Evolutionary conservation across 2,329 filamentous ascomycete species (phyloP), one percentile per base, ranked within the genome.

Genomic region (Sporothrix brunneoviolacea): DNA sequence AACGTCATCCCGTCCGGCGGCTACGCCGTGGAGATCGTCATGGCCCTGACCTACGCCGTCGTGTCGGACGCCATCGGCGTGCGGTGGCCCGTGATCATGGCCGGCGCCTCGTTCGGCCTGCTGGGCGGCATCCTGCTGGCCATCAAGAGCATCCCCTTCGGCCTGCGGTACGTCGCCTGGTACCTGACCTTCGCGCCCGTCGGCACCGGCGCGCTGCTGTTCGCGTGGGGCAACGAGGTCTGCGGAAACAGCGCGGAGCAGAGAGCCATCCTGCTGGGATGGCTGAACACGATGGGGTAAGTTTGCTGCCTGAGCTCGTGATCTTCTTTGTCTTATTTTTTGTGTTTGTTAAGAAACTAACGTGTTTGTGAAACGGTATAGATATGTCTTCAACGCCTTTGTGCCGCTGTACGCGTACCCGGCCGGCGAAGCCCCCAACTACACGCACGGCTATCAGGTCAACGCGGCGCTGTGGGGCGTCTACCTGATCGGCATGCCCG

Each of bases 211-310:
- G 61, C 63, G 0, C 62, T 64, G 0, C 48, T 68, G 2, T 65
- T 68, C 57, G 66, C 66, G 0, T 68, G 66, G 66, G 60, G 68
- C 48, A 64, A 63, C 0, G 62, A 50, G 24, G 33, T 50, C 28
- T 39, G 37, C 37, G 19, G 18, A 16, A 19, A 39, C 37, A 39
- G 37, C 16, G 37, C 37, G 5, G 37, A 39, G 66, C 1, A 72
- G 72, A 28, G 58, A 73, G 50, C 72, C 71, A 68, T 74, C 74
- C 55, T 71, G 72, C 56, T 66, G 69, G 0, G 66, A n/a, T 36
- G 33, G 33, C 33, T 36, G n/a, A 36, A 36, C 33, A 36, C 33
- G 13, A 36, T 36, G 33, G 33, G 33, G 33, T 36, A n/a, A 36
- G 33, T n/a, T n/a, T n/a, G n/a, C n/a, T n/a, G n/a, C n/a, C n/a